Evolutionary conservation across 169 alveolate species (phyloP), one percentile per base, ranked within the genome.

Genomic region (Plasmodium adleri): DNA sequence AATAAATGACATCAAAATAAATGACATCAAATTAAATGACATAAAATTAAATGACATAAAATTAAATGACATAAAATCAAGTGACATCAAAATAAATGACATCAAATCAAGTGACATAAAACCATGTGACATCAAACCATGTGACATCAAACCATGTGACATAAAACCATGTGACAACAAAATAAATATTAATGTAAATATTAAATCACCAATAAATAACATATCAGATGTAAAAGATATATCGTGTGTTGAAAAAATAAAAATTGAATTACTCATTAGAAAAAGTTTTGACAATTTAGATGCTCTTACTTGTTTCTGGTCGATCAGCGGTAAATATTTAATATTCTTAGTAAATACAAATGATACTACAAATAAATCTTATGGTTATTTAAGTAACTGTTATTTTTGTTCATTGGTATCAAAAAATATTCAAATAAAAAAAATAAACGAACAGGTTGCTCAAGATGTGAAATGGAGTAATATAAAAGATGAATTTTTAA

Each of bases 381-480:
- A 80, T n/a, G 90, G 90, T 9, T 67, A 80, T 26, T 60, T 80
- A 3, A 80, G 90, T 59, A 80, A 80, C 45, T 80, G 90, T 24
- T 80, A 80, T 26, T 80, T 52, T n/a, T 67, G 66, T 47, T 80
- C 90, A 13, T 59, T 80, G 17, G n/a, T 45, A 3, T 20, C 43
- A 0, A 52, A 8, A 50, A 88, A 93, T 64, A n/a, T 64, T 5
- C 49, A 54, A 22, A 72, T 88, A 28, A 74, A 74, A 47, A 92
- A 70, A 47, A 92, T 92, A 1, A 94, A 94, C 80, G 73, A 66
- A 2, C n/a, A 72, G 28, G 80, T 93, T 6, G 92, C 94, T 4
- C 96, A 94, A 80, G 96, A 94, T 90, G 95, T 92, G 0, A 90
- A 93, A 10, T 94, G 96, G 96, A 87, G 91, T 50, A 93, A 92